A percentile compares a stretch with the other conserved stretches of the same genome.
These are phyloP conservation scores for Verticillium longisporum DNA, from an alignment of 2,329 filamentous ascomycete species.

Conservation along the genomic window DNA sequence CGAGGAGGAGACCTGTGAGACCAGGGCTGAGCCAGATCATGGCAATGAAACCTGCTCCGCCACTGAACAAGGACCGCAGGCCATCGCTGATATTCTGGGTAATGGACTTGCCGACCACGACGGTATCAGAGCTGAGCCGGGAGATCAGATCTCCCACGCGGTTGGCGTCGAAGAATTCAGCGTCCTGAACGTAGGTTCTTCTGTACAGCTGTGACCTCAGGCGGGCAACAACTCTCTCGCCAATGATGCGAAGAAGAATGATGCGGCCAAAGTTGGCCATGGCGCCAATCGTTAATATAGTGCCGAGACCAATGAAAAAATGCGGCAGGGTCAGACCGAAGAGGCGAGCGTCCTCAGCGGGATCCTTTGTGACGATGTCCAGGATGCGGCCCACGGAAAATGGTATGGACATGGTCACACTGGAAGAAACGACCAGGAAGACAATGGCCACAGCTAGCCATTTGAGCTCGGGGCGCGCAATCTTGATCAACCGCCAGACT, in stretches of 20 bases:
- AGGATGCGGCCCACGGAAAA: conserved; percentile 95
- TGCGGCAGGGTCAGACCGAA: conserved; percentile 81
- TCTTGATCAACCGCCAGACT: conserved; percentile 80
- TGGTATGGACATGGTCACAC: conserved; percentile 91
- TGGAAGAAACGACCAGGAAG: conserved; percentile 81
- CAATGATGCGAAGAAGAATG: conserved; percentile 86
- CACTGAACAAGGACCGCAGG: conserved; percentile 83
- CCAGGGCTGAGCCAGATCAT: conserved; percentile 96
- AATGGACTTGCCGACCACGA: conserved; percentile 97
- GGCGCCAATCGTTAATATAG: conserved; percentile 75
- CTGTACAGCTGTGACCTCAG: conserved; percentile 85
- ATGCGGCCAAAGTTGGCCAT: conserved; percentile 91
- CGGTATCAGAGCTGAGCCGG: conserved; percentile 88
- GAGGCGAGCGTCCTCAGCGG: conserved; percentile 59
- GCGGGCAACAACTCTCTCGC: conserved; percentile 87
- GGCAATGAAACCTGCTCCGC: conserved; percentile 78
- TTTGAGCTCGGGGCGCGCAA: conserved; percentile 77
- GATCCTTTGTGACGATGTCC: conserved; percentile 76
- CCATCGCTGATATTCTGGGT: conserved; percentile 97
- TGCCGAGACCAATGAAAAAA: conserved; percentile 77
- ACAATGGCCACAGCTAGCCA: conserved; percentile 74
- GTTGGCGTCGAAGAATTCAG: conserved; percentile 98
- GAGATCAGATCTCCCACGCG: conserved; percentile 94
- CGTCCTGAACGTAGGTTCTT: conserved; percentile 91
- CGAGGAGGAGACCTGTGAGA: conserved; percentile 75